phyloP scores from a whole-genome alignment of 164 flowering plant genomes.

The Berberis vulgaris region DNA sequence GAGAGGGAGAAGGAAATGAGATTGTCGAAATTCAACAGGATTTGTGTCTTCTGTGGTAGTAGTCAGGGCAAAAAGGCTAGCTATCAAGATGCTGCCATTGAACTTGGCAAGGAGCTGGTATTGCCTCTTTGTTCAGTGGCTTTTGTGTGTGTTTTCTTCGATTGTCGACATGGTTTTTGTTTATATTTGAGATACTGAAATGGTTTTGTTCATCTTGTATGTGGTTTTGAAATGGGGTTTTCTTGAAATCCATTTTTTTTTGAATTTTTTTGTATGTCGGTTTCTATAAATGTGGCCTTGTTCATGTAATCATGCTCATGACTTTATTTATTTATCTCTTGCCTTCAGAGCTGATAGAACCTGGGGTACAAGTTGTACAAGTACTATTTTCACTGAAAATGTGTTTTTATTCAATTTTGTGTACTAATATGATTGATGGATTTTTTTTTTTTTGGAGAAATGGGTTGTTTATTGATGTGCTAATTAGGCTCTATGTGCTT shows the following conservation, averaged over 20 bases:
- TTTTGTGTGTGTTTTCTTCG: no score
- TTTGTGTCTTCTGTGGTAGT: conserved; percentile 99
- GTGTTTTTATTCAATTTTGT: no score
- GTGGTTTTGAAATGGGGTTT: background rate
- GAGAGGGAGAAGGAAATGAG: conserved; percentile 47
- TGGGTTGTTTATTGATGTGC: background rate
- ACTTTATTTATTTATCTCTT: background rate
- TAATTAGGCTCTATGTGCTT: conserved; percentile 8
- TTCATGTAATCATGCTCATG: background rate
- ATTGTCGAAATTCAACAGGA: conserved; percentile 65
- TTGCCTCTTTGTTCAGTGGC: background rate
- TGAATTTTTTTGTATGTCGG: background rate
- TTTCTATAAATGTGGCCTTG: background rate
- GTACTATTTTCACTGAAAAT: no score
- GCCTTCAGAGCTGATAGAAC: no score
- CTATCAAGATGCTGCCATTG: conserved; percentile 91
- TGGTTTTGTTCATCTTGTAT: no score
- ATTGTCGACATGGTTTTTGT: background rate
- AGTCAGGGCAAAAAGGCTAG: conserved; percentile 91
- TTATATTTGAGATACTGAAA: background rate
- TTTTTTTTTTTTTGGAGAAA: no score
- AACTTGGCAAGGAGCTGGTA: conserved; percentile 92
- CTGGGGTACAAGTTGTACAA: no score
- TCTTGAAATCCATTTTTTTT: background rate
- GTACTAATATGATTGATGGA: background rate